These are phyloP conservation scores for Lactarius evosmus DNA, from an alignment of 768 basidiomycete genomes.

Conservation along the genomic window DNA sequence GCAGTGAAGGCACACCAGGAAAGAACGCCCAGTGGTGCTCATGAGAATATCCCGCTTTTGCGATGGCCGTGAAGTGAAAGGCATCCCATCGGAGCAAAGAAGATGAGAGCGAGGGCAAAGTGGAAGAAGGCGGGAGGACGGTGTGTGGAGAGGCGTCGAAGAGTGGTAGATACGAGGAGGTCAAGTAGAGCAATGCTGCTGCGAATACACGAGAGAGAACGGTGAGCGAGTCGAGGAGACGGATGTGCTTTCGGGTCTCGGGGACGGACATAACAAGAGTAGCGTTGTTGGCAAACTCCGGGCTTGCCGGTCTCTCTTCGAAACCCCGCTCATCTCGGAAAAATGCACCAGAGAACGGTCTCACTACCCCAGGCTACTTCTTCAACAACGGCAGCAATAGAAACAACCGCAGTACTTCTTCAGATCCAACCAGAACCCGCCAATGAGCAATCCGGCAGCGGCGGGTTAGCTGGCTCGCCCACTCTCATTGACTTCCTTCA, in stretches of 20 bases:
- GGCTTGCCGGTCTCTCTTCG: neutral
- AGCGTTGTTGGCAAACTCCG: neutral
- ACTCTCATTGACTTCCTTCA: constrained; percentile 49
- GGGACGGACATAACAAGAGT: neutral
- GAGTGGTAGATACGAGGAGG: constrained; percentile 19
- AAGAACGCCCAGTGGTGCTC: constrained; percentile 91
- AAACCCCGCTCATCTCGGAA: neutral
- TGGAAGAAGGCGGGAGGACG: constrained; percentile 1
- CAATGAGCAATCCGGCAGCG: neutral
- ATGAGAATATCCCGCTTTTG: constrained; percentile 51
- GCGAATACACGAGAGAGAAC: constrained; percentile 15
- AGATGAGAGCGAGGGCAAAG: constrained; percentile 21
- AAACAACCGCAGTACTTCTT: neutral
- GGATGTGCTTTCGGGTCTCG: constrained; percentile 10
- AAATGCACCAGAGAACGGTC: constrained; percentile 3
- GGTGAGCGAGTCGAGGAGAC: constrained; percentile 21
- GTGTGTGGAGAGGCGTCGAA: constrained; percentile 26
- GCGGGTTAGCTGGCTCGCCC: constrained; percentile 22
- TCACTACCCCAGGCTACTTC: constrained; percentile 15
- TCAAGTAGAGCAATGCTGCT: constrained; percentile 14
- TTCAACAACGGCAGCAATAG: neutral
- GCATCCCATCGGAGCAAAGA: constrained; percentile 80
- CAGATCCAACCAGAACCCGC: neutral
- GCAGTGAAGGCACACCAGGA: constrained; percentile 59
- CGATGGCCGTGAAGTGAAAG: constrained; percentile 75